Evolutionary conservation across 2,329 filamentous ascomycete genomes (phyloP).

Genomic region (Claviceps spartinae): DNA sequence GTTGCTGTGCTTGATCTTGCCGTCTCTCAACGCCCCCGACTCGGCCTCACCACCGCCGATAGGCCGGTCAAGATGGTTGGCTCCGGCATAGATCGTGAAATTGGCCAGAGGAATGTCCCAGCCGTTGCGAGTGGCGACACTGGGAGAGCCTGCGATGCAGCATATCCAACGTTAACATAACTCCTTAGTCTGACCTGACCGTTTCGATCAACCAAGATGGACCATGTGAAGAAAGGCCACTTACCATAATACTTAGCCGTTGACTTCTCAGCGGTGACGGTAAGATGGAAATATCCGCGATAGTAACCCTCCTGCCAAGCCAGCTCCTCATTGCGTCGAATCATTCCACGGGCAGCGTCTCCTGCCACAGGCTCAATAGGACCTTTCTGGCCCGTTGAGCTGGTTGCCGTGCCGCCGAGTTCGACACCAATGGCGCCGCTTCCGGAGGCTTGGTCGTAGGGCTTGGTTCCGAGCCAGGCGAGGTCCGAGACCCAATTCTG

Average conservation of each 20-base stretch:
- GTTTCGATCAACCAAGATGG: too few species aligned
- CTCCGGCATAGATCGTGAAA: slow-evolving; percentile 51
- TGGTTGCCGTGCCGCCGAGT: slow-evolving; percentile 54
- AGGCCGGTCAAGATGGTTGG: slow-evolving; percentile 38
- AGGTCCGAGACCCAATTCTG: slow-evolving; percentile 48
- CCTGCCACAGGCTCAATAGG: slow-evolving; percentile 39
- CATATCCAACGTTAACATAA: background rate
- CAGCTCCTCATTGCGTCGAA: slow-evolving; percentile 43
- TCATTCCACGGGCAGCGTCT: slow-evolving; percentile 31
- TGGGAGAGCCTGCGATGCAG: slow-evolving; percentile 28
- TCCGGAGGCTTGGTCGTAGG: slow-evolving; percentile 40
- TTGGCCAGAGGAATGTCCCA: slow-evolving; percentile 56
- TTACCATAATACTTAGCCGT: slow-evolving; percentile 52
- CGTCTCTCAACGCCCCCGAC: slow-evolving; percentile 41
- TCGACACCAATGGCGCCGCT: slow-evolving; percentile 46
- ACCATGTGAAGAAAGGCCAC: background rate
- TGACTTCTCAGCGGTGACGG: slow-evolving; percentile 40
- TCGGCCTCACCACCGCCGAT: slow-evolving; percentile 31
- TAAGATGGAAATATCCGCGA: slow-evolving; percentile 57
- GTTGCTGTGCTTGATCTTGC: slow-evolving; percentile 31
- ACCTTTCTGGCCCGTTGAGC: slow-evolving; percentile 43
- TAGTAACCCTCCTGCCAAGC: slow-evolving; percentile 66
- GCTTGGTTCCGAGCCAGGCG: slow-evolving; percentile 39
- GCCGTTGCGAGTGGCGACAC: slow-evolving; percentile 42
- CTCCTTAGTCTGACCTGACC: too few species aligned